Evolutionary conservation across 2,329 filamentous ascomycete genomes (phyloP), one percentile per base, ranked within the genome.

Genomic region (Leptodontidium sp.): DNA sequence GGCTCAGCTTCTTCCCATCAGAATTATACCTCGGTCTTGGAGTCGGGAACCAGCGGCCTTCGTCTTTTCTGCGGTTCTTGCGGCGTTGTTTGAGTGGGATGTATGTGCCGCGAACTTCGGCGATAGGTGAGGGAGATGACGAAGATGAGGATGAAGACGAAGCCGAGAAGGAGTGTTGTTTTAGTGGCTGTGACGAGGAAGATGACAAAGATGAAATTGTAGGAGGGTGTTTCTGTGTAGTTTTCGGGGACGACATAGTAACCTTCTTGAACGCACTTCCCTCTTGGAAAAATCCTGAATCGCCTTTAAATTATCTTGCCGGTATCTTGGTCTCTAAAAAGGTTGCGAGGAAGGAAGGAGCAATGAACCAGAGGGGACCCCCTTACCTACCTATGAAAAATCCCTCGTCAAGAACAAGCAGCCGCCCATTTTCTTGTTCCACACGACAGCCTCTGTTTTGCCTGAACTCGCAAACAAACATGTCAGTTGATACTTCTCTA

Each of bases 21-120:
- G 45, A 24, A 15, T 53, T 52, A 21, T 64, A 53, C 4, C 61
- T 52, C 6, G 61, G 61, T 43, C 61, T 52, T 40, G n/a, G 61
- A 43, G 29, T 52, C 26, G 61, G 61, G n/a, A 64, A 64, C 47
- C 61, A 53, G 11, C 61, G 47, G 38, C 47, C 32, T 4, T n/a
- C 26, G 4, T 53, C 47, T 53, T 40, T 53, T 5, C 26, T 52
- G 12, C 61, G 45, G 24, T 53, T 64, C 12, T 43, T 17, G 9
- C 15, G 32, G 14, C 32, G 14, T 29, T 43, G 35, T 15, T 49
- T 50, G 26, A 47, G 43, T 21, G 15, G 3, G n/a, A 43, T 29
- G 29, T 3, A 32, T 3, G 38, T 61, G 24, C 1, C 17, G 24
- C n/a, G 21, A 24, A 45, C 3, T 9, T 45, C 38, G 5, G 58